Conservation (phyloP, 148 eudicot species). For the Rhododendron molle region DNA sequence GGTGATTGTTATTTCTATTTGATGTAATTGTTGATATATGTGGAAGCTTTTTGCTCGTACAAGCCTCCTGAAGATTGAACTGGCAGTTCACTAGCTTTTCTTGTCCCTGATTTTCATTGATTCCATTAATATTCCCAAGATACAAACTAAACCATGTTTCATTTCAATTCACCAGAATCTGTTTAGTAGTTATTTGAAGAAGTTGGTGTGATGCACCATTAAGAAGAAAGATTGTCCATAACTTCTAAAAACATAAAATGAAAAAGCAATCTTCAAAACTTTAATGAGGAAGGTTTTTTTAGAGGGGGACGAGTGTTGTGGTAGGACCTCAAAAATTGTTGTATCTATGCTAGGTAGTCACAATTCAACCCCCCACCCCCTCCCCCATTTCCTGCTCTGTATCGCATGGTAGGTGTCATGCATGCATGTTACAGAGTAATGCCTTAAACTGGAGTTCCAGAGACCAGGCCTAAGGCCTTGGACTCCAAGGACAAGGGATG, state of each 20-base stretch:
- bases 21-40: neutral
- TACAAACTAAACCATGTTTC: neutral
- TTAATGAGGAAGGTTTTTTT: neutral
- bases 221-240: neutral
- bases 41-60: neutral
- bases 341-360: neutral
- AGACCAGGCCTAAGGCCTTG: neutral
- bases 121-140: neutral
- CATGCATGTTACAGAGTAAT: neutral
- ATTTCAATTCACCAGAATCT: neutral
- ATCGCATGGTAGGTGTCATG: neutral
- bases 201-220: neutral
- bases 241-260: neutral
- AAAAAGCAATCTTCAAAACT: neutral
- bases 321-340: neutral
- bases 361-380: too few relatives aligned
- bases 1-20: neutral
- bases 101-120: neutral
- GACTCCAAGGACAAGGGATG: neutral
- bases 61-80: neutral
- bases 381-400: neutral
- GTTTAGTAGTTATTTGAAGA: neutral
- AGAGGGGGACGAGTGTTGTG: neutral
- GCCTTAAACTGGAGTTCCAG: neutral
- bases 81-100: neutral